A percentile compares a stretch with the other conserved stretches of the same genome.
Conservation (phyloP, 148 eudicot species). For the Rhododendron henanense region DNA sequence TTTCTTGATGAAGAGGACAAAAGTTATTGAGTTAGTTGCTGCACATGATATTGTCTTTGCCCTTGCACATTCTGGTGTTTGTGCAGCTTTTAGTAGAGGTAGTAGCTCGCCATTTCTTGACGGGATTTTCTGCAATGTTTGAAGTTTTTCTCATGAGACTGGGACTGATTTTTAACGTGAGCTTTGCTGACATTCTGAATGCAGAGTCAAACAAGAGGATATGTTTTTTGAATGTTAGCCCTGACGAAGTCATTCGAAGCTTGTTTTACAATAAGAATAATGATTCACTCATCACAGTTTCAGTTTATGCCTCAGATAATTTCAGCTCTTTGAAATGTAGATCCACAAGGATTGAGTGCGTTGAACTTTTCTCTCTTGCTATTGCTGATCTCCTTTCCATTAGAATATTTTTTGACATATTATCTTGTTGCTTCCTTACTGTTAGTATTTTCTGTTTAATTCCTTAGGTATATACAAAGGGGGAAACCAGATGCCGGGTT, state of each 20-base stretch:
- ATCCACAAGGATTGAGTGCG: slow-evolving; percentile 92
- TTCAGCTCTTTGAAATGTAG: slow-evolving; percentile 96
- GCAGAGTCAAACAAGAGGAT: slow-evolving; percentile 93
- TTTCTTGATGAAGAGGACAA: slow-evolving; percentile 73
- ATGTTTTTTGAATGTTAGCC: slow-evolving; percentile 83
- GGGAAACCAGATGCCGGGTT: slow-evolving; percentile 97
- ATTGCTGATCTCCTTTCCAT: too few relatives aligned
- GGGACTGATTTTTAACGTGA: too few relatives aligned
- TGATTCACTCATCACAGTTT: slow-evolving; percentile 94
- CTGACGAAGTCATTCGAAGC: slow-evolving; percentile 94
- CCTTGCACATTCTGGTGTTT: slow-evolving; percentile 84
- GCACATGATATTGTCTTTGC: slow-evolving; percentile 40
- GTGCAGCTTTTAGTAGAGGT: slow-evolving; percentile 99
- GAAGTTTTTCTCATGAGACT: too few relatives aligned
- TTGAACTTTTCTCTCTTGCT: background rate
- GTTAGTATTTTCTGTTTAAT: background rate
- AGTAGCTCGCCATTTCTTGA: background rate
- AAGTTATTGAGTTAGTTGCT: slow-evolving; percentile 89
- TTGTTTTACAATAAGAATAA: slow-evolving; percentile 95
- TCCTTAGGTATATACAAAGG: slow-evolving; percentile 68
- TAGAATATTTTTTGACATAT: too few relatives aligned
- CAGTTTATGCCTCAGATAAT: slow-evolving; percentile 91
- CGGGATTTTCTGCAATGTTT: background rate
- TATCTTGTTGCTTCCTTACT: background rate
- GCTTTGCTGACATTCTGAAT: slow-evolving; percentile 10